Evolutionary conservation across 106 monocot genomes (phyloP), one percentile per base, ranked within the genome.

Genomic region (Dactylorhiza incarnata): DNA sequence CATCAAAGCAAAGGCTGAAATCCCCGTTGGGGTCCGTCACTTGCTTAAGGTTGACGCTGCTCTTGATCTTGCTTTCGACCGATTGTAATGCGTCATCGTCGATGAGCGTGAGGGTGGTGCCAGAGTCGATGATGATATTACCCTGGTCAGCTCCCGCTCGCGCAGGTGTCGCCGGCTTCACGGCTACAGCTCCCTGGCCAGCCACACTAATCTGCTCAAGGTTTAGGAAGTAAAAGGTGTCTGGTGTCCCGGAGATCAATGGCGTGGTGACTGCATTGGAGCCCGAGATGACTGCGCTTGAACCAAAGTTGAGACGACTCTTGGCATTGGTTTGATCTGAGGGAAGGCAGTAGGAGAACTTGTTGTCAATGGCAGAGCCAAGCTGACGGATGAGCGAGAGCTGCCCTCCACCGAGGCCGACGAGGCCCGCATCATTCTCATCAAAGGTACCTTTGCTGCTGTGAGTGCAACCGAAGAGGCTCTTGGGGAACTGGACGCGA

Each of bases 331-430:
- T 55, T 11, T 72, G 72, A 3, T 13, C 7, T 0, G 9, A 51
- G 1, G 72, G 72, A 6, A 88, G 55, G 56, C 85, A 88, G 78
- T 85, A 88, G 22, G 88, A 88, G 73, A 88, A 88, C 74, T 72
- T 85, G 12, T 37, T 16, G 22, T 81, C 77, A 22, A 84, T 51
- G 26, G 49, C 50, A 3, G 74, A 46, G n/a, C 83, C 75, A 6
- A 89, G 37, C 48, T 89, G 88, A 1, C 80, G 77, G 22, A 86
- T 75, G 13, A 89, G 83, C 8, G 88, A 89, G 1, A 86, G 19
- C 12, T 55, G 53, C 19, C 85, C 88, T 24, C 66, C 70, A 2
- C 83, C 88, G 24, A 89, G 85, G 12, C 88, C 88, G 9, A 88
- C 83, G 43, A 88, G 48, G 1, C 88, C 88, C 3, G 47, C 53